Conservation (phyloP, 2,329 filamentous ascomycete genomes). For the Colletotrichum gigasporum region DNA sequence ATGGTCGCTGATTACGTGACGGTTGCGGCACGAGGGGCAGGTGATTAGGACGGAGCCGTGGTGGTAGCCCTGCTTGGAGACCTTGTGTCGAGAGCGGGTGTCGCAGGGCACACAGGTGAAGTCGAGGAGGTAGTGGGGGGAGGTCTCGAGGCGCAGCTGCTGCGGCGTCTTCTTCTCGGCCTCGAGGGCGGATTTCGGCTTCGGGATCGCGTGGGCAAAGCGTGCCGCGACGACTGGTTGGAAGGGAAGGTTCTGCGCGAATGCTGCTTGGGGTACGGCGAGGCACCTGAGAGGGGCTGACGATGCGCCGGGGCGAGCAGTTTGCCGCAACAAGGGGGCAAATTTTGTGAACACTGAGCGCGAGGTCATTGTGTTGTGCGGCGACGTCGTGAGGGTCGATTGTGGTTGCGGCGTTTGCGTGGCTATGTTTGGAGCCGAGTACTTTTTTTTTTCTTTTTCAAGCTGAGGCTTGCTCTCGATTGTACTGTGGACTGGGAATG, state of each 20-base stretch:
- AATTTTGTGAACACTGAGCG: slow-evolving; percentile 14
- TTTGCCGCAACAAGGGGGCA: slow-evolving; percentile 21
- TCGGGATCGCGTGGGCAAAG: slow-evolving; percentile 39
- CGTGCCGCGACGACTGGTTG: slow-evolving; percentile 29
- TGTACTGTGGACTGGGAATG: slow-evolving; percentile 6
- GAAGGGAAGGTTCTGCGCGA: background rate
- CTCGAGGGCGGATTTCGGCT: slow-evolving; percentile 14
- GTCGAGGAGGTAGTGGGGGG: slow-evolving; percentile 84
- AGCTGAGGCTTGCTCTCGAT: background rate
- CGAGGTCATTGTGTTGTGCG: slow-evolving; percentile 19
- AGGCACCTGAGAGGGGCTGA: background rate
- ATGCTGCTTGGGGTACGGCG: background rate
- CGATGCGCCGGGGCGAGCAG: slow-evolving; percentile 10
- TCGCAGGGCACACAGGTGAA: slow-evolving; percentile 94
- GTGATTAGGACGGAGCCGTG: slow-evolving; percentile 87
- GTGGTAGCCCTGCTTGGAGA: slow-evolving; percentile 97
- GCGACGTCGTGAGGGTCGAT: background rate
- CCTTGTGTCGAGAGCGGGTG: slow-evolving; percentile 80
- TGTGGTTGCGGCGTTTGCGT: background rate
- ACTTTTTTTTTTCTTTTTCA: no score
- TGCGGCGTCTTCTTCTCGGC: slow-evolving; percentile 36
- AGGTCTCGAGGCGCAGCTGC: slow-evolving; percentile 38
- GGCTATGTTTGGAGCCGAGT: background rate
- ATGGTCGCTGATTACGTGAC: slow-evolving; percentile 93
- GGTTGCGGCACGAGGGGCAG: slow-evolving; percentile 85